These are phyloP conservation scores for Suhomyces atakaporum DNA, from an alignment of 1,139 yeast species.

Conservation along the genomic window DNA sequence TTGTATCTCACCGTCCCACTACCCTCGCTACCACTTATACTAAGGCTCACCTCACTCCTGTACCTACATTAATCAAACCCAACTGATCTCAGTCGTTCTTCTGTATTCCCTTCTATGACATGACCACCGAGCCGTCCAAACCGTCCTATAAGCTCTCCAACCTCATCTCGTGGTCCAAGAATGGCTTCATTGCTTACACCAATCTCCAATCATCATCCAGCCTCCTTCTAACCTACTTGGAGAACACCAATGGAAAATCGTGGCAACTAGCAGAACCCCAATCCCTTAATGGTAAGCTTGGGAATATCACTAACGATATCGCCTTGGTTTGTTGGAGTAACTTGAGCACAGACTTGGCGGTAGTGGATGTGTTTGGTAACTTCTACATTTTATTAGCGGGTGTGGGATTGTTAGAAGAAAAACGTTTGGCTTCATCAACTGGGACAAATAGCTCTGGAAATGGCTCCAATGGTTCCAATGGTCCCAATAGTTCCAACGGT, in stretches of 20 bases:
- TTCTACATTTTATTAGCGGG: slow-evolving; percentile 51
- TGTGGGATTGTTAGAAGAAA: slow-evolving; percentile 35
- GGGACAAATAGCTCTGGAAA: slow-evolving; percentile 1
- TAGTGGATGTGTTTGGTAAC: slow-evolving; percentile 51
- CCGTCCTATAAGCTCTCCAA: slow-evolving; percentile 3
- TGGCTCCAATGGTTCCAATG: slow-evolving; percentile 1
- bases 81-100: too few species aligned
- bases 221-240: slow-evolving; percentile 59
- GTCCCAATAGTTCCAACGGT: slow-evolving; percentile 2
- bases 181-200: slow-evolving; percentile 71
- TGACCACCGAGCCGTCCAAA: not conserved
- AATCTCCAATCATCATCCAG: slow-evolving; percentile 22
- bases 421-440: too few species aligned
- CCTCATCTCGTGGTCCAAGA: slow-evolving; percentile 68
- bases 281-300: slow-evolving; percentile 40
- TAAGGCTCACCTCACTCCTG: too few species aligned
- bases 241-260: slow-evolving; percentile 59
- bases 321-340: slow-evolving; percentile 49
- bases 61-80: too few species aligned
- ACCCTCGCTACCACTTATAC: too few species aligned
- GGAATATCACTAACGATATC: slow-evolving; percentile 29
- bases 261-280: slow-evolving; percentile 68
- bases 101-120: too few species aligned
- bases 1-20: too few species aligned
- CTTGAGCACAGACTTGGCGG: slow-evolving; percentile 55